These are phyloP conservation scores for Conticribra weissflogii DNA, from an alignment of 108 stramenopile species.

Conservation along the genomic window DNA sequence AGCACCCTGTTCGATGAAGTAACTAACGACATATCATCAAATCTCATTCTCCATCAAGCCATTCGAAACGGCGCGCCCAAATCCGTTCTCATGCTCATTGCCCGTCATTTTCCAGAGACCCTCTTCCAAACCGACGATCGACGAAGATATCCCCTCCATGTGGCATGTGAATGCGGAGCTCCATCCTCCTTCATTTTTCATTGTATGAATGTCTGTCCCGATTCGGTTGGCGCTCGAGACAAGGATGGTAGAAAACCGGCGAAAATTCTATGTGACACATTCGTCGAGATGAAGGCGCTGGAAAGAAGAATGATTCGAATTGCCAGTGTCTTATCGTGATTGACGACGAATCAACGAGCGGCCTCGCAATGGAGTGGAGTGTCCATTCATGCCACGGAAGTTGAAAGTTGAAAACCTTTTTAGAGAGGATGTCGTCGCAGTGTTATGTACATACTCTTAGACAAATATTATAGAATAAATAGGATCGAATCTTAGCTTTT, in stretches of 20 bases:
- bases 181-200: constrained; percentile 27
- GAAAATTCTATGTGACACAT: constrained; percentile 15
- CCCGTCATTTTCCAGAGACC: constrained; percentile 11
- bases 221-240: constrained; percentile 16
- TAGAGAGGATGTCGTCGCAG: too few species aligned
- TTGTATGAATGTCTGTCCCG: constrained; percentile 20
- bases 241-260: constrained; percentile 7
- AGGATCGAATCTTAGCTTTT: too few species aligned
- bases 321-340: too few species aligned
- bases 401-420: too few species aligned
- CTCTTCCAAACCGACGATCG: constrained; percentile 7
- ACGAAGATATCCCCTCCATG: constrained; percentile 13
- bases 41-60: constrained; percentile 15
- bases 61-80: constrained; percentile 16
- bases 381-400: too few species aligned
- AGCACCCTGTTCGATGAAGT: too few species aligned
- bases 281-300: too few species aligned
- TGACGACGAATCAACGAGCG: too few species aligned
- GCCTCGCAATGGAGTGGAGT: too few species aligned
- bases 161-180: constrained; percentile 13
- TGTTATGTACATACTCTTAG: too few species aligned
- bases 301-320: too few species aligned
- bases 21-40: background rate
- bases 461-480: too few species aligned
- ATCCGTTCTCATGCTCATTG: constrained; percentile 11